These are phyloP conservation scores for Sporothrix dimorphospora DNA, from an alignment of 2,329 filamentous ascomycete species.

Conservation along the genomic window DNA sequence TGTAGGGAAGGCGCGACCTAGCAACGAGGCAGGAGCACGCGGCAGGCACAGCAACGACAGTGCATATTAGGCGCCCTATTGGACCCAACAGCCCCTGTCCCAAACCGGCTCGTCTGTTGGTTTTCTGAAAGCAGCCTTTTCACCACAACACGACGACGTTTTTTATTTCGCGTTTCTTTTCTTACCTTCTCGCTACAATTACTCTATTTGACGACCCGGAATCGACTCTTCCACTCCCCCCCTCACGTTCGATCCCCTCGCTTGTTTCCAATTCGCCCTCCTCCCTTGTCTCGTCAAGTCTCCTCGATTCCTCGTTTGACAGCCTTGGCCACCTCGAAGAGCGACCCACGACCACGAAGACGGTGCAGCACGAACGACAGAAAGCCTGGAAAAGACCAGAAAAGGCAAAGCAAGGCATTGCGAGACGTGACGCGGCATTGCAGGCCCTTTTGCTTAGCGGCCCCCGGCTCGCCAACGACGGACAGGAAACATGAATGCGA, in stretches of 20 bases:
- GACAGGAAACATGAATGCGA: constrained; percentile 64
- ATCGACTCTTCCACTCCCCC: background rate
- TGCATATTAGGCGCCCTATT: background rate
- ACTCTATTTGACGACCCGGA: background rate
- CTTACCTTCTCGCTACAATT: background rate
- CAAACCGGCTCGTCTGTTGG: background rate
- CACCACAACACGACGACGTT: background rate
- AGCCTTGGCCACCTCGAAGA: background rate
- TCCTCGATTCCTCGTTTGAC: background rate
- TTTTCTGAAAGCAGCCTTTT: constrained; percentile 5
- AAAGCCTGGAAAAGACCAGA: background rate
- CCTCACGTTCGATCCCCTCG: background rate
- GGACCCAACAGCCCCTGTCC: background rate
- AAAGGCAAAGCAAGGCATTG: background rate
- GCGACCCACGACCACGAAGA: background rate
- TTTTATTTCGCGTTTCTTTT: constrained; percentile 1
- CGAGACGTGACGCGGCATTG: constrained; percentile 13
- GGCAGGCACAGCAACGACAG: constrained; percentile 21
- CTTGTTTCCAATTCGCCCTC: background rate
- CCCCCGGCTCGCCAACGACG: constrained; percentile 6
- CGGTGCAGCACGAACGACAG: background rate
- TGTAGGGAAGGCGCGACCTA: constrained; percentile 12
- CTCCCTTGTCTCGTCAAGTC: constrained; percentile 4
- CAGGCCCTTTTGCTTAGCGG: background rate
- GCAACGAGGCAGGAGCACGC: constrained; percentile 15